phyloP scores from a whole-genome alignment of 495 filamentous ascomycete species.

The Thozetella sp. region DNA sequence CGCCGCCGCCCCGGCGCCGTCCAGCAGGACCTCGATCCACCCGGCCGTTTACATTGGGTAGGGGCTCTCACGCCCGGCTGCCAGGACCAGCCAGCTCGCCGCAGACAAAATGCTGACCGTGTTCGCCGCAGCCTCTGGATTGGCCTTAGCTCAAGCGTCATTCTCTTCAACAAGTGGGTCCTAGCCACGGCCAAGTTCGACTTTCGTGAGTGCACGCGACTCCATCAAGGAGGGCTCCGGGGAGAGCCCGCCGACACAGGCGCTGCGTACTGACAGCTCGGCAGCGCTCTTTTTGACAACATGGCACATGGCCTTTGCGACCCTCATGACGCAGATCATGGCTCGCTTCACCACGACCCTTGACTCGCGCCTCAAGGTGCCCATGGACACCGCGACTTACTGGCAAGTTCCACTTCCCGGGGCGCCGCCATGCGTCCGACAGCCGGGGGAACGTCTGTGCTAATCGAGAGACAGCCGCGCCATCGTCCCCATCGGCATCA shows the following conservation, averaged over 20 bases:
- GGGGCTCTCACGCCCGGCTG: conserved; percentile 33
- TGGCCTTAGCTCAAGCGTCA: conserved; percentile 79
- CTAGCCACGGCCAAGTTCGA: conserved; percentile 62
- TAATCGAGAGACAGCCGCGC: too few species aligned
- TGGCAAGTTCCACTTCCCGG: conserved; percentile 43
- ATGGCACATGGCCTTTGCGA: conserved; percentile 85
- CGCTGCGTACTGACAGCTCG: conserved; percentile 31
- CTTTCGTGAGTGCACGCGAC: conserved; percentile 67
- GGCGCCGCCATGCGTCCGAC: conserved; percentile 42
- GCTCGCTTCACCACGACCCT: conserved; percentile 77
- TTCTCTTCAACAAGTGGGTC: conserved; percentile 96
- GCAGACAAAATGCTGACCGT: conserved; percentile 7
- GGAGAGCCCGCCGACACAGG: not conserved
- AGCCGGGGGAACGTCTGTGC: conserved; percentile 83
- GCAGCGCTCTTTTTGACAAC: conserved; percentile 74
- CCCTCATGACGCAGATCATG: conserved; percentile 80
- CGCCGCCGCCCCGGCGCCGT: conserved; percentile 22
- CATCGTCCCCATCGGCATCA: conserved; percentile 83
- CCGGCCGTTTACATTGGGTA: conserved; percentile 79
- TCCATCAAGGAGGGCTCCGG: not conserved
- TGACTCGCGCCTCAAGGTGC: conserved; percentile 73
- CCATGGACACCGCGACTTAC: conserved; percentile 78
- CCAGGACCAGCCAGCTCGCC: conserved; percentile 10
- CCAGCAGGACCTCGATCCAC: conserved; percentile 58
- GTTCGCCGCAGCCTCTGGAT: conserved; percentile 71